Base-by-base conservation (phyloP, 2,329 filamentous ascomycete genomes). In the Fusarium mundagurra region DNA sequence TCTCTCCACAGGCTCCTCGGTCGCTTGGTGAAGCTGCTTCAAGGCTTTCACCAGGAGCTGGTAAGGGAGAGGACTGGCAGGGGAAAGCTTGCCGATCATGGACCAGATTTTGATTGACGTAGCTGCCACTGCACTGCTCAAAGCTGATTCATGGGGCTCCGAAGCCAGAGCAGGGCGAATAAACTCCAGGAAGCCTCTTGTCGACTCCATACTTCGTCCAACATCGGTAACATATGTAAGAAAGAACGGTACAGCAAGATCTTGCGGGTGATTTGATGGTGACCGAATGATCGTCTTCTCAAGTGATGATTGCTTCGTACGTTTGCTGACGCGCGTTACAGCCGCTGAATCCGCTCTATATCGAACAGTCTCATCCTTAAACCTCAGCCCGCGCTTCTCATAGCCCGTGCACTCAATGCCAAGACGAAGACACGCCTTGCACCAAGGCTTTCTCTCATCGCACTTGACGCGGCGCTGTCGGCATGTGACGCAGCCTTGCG, bases 401-500 rank as follows among this genome's bases (percentile, higher is more conserved):
- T 75, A 75, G 16, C 73, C 73, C 4, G n/a, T 55, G 17, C 72
- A 75, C n/a, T 69, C 48, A 4, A 41, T 57, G 3, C 64, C 64
- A 22, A 75, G 63, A 31, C 67, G 72, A 39, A 65, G 50, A 7
- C 73, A 75, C 0, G 29, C 34, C 6, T 27, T 67, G 45, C 73
- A 75, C 8, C 33, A 48, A 22, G 73, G 73, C 5, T 61, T 73
- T 5, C 34, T 50, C 43, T 73, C 66, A 18, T 75, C 73, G n/a
- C 73, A 75, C 22, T 67, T 75, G 10, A 70, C 72, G 29, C 43
- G 74, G 2, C 69, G 72, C 3, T 64, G 59, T 43, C 47, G 63
- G 20, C 73, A 77, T 11, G 72, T 77, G 22, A 67, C 31, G 65
- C 75, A 77, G 8, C 61, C 68, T 27, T 41, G 41, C 9, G 68